Evolutionary conservation across 164 flowering plant genomes (phyloP), one percentile per base, ranked within the genome.

Genomic region (Piper betle): DNA sequence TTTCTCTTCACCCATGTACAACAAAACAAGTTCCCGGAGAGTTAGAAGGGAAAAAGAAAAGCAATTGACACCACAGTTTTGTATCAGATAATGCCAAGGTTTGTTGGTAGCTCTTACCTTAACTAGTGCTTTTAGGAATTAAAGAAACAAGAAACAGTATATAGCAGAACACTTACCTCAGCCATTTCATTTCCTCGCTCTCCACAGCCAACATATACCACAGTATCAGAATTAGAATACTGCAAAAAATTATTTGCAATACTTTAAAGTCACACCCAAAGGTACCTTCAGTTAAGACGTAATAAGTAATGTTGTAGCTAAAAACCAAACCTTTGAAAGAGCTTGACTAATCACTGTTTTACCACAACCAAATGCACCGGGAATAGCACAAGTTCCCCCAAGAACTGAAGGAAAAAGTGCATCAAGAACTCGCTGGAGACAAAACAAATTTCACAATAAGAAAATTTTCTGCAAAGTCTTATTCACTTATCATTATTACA

Each of bases 151-250:
- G 57, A 12, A 58, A 71, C 13, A 46, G 13, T 46, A 20, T 64
- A 16, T 59, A 8, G 50, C 3, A 39, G 64, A 46, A 6, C 18
- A 55, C 71, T 62, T 66, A 90, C 99, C 89, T 94, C 99, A 17
- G 99, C 99, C 99, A 94, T 94, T 75, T 94, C 99, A 76, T 94
- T 94, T 78, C 99, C 99, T 81, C 97, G 83, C 74, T 94, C 99
- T 60, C 99, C 97, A 74, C 99, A 94, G 48, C 99, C 99, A 83
- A 94, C 97, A 76, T 94, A 94, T 58, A 94, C 97, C 48, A 94
- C 99, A 63, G 99, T 82, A 67, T 94, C 99, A 8, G 99, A 94
- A 58, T 94, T 91, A 39, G 99, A 94, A 67, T 94, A 94, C 99
- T 94, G 89, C 86, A 77, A 15, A 66, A 0, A 59, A 60, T 60